Evolutionary conservation across 164 flowering plant species (phyloP).

Genomic region (Vitis riparia): DNA sequence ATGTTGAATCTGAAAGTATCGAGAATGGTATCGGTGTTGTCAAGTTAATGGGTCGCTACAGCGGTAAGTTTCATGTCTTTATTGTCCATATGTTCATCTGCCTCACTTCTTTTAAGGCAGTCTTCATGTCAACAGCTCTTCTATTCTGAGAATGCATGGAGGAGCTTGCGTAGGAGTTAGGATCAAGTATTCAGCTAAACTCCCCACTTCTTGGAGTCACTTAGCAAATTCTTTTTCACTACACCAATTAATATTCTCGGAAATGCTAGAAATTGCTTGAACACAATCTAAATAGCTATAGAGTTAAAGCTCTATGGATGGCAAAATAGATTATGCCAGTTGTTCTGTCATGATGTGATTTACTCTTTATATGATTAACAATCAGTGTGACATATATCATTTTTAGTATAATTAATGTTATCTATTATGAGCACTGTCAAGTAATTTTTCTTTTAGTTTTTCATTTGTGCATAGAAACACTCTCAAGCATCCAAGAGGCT

Average conservation of each 20-base stretch:
- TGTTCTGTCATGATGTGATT: not conserved
- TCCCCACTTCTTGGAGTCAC: too few species aligned
- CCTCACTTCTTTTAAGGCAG: not conserved
- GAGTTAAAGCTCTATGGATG: not conserved
- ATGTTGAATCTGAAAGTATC: conserved; percentile 83
- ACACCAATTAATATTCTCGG: too few species aligned
- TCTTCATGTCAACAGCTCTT: too few species aligned
- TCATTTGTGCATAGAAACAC: not conserved
- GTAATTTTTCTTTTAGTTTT: not conserved
- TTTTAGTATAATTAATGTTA: not conserved
- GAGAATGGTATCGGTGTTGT: conserved; percentile 94
- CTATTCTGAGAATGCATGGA: too few species aligned
- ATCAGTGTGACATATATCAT: not conserved
- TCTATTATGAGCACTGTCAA: not conserved
- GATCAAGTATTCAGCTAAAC: too few species aligned
- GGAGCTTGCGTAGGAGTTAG: too few species aligned
- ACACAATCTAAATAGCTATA: too few species aligned
- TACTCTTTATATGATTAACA: not conserved
- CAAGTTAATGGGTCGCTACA: conserved; percentile 93
- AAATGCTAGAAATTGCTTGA: too few species aligned
- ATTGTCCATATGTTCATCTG: not conserved
- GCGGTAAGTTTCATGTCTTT: conserved; percentile 53
- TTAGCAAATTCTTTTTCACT: too few species aligned
- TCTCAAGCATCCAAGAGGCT: too few species aligned
- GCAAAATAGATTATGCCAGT: not conserved